Base-by-base conservation (phyloP, 306 rosid species). In the Hippophae tibetana region DNA sequence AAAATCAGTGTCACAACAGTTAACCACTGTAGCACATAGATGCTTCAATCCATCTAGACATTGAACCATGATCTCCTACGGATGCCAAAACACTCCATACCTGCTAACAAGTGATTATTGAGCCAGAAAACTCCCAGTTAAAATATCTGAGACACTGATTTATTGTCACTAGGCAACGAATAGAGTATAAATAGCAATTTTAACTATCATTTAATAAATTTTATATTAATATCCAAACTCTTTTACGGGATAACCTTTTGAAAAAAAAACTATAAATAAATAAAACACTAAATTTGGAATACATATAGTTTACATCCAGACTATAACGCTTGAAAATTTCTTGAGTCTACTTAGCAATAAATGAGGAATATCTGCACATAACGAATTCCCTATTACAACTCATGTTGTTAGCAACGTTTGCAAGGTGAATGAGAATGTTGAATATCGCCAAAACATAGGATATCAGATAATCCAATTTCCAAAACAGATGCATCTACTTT, bases 11-110 rank as follows among this genome's bases (percentile, higher is more conserved):
- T 78, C 80, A 27, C 92, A 84, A 72, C 86, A 87, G 67, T 60
- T 78, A 12, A 77, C 23, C 60, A 87, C 43, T 67, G 77, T 9
- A 69, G 76, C 77, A 70, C 81, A 87, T 51, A 84, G 79, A 77
- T 74, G 85, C 89, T 84, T 84, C 62, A 87, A 40, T 64, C 92
- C 81, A 70, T 84, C 95, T 79, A 87, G 62, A 86, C 84, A 87
- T 81, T 80, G 86, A 74, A 87, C 76, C 95, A 87, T 87, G 82
- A 71, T 87, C 76, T 79, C 78, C 76, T 69, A 74, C 60, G 57
- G 82, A 68, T 47, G 71, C 72, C 95, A 82, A 81, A 84, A 78
- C 82, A 79, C 83, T 68, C 89, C 92, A 87, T 87, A 84, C 92
- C 95, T 87, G 76, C 54, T 54, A 71, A 64, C 50, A 65, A 64